These are phyloP conservation scores for Leccinum holopus DNA, from an alignment of 1,284 basidiomycete species.

Conservation along the genomic window DNA sequence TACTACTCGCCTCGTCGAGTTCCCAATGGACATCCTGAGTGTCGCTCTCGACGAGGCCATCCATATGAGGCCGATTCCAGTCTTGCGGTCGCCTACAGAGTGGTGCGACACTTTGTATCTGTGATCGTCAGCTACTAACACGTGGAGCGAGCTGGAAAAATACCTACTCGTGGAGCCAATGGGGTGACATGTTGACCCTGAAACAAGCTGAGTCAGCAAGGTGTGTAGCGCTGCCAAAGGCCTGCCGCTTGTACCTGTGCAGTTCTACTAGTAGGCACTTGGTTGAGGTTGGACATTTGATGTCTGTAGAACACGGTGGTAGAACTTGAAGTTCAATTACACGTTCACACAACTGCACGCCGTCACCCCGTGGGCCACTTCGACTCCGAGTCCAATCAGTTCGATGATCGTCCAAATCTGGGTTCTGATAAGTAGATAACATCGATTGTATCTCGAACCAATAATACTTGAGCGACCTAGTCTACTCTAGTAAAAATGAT, in stretches of 20 bases:
- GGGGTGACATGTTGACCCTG: background rate
- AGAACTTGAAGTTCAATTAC: background rate
- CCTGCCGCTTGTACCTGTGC: background rate
- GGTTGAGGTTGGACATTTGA: background rate
- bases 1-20: background rate
- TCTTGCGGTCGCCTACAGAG: background rate
- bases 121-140: background rate
- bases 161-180: background rate
- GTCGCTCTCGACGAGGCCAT: background rate
- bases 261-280: background rate
- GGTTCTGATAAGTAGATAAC: no score
- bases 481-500: no score
- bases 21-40: background rate
- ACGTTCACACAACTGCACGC: background rate
- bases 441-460: no score
- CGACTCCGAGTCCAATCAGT: no score
- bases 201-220: background rate
- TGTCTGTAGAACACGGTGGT: no score
- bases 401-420: no score
- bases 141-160: background rate
- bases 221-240: no score
- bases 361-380: no score
- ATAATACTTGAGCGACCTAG: no score
- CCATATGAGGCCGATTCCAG: background rate
- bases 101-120: background rate